phyloP scores from a whole-genome alignment of 208 protist genomes.

The Leishmania tropica region DNA sequence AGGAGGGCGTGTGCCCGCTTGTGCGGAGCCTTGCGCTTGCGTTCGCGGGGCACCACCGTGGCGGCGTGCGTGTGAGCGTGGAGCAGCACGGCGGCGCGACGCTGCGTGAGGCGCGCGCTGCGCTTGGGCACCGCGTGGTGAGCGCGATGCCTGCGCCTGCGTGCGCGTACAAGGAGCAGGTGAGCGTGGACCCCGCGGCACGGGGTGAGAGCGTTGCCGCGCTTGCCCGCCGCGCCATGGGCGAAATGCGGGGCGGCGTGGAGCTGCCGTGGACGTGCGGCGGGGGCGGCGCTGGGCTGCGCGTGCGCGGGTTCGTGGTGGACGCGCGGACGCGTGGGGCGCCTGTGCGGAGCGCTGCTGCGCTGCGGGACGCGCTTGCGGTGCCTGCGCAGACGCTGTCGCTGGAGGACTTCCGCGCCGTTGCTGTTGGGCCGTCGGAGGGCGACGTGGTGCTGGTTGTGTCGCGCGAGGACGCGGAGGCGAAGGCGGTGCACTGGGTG shows the following conservation, averaged over 20 bases:
- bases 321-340: conserved; percentile 26
- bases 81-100: conserved; percentile 71
- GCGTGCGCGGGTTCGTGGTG: conserved; percentile 37
- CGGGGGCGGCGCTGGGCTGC: conserved; percentile 14
- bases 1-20: conserved; percentile 44
- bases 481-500: conserved; percentile 49
- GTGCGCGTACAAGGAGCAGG: conserved; percentile 22
- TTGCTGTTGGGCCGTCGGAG: conserved; percentile 27
- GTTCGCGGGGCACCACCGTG: conserved; percentile 40
- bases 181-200: neutral
- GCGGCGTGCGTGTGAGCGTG: conserved; percentile 48
- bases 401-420: conserved; percentile 55
- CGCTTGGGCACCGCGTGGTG: conserved; percentile 18
- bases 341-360: neutral
- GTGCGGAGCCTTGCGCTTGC: conserved; percentile 52
- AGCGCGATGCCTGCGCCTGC: conserved; percentile 31
- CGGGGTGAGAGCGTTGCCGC: neutral
- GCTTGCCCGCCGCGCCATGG: neutral
- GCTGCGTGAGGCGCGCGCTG: conserved; percentile 12
- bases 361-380: conserved; percentile 22
- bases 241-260: neutral
- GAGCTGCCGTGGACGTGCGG: conserved; percentile 25
- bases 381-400: conserved; percentile 54
- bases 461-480: conserved; percentile 36
- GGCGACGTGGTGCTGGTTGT: conserved; percentile 34